Evolutionary conservation across 352 stramenopile species (phyloP).

Genomic region (Globisporangium paddicum): DNA sequence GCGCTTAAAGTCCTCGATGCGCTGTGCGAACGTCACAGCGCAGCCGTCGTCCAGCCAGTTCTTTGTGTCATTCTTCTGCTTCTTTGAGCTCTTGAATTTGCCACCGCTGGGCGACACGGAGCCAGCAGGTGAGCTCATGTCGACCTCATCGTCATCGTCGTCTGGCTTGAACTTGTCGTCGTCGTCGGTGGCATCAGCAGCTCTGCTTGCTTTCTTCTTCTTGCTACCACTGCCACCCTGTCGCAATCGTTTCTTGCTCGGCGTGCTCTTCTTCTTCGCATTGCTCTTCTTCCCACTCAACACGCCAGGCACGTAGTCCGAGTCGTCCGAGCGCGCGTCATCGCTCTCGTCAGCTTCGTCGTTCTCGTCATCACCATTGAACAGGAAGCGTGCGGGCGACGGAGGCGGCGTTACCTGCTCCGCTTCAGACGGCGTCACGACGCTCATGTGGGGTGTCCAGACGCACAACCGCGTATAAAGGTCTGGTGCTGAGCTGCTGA

Average conservation of each 20-base stretch:
- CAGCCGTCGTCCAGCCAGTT: constrained; percentile 44
- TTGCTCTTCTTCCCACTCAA: background rate
- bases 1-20: constrained; percentile 27
- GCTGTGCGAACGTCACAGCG: constrained; percentile 12
- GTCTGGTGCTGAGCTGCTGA: background rate
- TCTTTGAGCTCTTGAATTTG: constrained; percentile 11
- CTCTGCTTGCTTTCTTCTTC: background rate
- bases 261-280: too few relatives aligned
- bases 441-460: background rate
- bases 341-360: background rate
- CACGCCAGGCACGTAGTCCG: constrained; percentile 4
- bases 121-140: background rate
- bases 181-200: background rate
- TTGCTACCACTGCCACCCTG: constrained; percentile 3
- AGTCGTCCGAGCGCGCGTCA: constrained; percentile 8
- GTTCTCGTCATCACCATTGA: background rate
- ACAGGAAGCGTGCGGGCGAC: constrained; percentile 5
- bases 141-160: background rate
- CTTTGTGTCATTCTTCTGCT: constrained; percentile 14
- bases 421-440: background rate
- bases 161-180: constrained; percentile 7
- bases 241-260: constrained; percentile 11
- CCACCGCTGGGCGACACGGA: background rate
- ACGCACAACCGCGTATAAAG: background rate
- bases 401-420: constrained; percentile 9